A percentile compares a stretch with the other conserved stretches of the same genome.
These are phyloP conservation scores for Penicillium oxalicum DNA, from an alignment of 2,329 filamentous ascomycete species.

Conservation along the genomic window DNA sequence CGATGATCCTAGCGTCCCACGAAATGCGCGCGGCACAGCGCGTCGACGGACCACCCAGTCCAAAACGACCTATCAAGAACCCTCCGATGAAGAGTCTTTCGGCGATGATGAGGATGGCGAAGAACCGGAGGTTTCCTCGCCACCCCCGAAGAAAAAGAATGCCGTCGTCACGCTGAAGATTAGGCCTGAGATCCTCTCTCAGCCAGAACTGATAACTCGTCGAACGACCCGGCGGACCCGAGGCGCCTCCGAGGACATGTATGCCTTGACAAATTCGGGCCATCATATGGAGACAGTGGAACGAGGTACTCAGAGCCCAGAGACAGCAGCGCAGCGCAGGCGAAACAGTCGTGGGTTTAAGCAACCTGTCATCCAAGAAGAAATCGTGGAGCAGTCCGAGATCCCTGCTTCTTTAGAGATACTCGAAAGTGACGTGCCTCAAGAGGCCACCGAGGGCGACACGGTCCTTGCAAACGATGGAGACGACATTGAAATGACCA, in stretches of 20 bases:
- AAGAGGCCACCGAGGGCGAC: conserved; percentile 29
- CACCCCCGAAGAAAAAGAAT: conserved; percentile 18
- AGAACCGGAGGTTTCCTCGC: conserved; percentile 10
- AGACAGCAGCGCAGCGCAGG: conserved; percentile 29
- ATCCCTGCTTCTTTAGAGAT: conserved; percentile 40
- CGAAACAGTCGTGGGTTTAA: conserved; percentile 39
- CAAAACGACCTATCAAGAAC: conserved; percentile 53
- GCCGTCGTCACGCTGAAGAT: conserved; percentile 29
- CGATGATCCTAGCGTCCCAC: conserved; percentile 41
- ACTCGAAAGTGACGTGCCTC: conserved; percentile 36
- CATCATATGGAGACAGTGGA: conserved; percentile 51
- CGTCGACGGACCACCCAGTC: conserved; percentile 50
- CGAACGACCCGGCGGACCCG: conserved; percentile 56
- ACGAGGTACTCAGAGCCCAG: conserved; percentile 49
- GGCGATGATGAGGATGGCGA: conserved; percentile 21
- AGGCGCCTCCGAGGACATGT: conserved; percentile 50
- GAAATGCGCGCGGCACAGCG: conserved; percentile 53
- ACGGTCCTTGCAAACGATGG: conserved; percentile 19
- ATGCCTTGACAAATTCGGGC: conserved; percentile 55
- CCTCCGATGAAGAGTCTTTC: conserved; percentile 30
- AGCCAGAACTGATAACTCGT: conserved; percentile 33
- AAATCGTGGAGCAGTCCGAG: conserved; percentile 42
- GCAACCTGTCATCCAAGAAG: conserved; percentile 41
- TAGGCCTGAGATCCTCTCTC: conserved; percentile 20
- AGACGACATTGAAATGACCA: conserved; percentile 32